phyloP scores from a whole-genome alignment of 139 green algal species.

The Tetratostichococcus sp. region DNA sequence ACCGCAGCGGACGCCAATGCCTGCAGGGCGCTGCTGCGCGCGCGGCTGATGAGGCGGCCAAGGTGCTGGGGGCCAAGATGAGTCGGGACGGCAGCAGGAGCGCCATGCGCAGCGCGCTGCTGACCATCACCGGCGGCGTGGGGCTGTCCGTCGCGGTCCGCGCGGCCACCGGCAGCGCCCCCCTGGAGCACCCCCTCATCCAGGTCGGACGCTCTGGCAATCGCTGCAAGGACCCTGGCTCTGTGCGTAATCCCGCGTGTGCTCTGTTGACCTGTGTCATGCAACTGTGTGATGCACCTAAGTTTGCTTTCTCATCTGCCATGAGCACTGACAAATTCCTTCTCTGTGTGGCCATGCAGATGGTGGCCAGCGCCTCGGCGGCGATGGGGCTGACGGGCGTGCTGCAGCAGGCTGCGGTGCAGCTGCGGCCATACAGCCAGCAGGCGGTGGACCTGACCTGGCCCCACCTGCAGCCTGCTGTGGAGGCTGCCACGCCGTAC shows the following conservation, averaged over 20 bases:
- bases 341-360: no score
- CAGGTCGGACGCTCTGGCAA: neutral
- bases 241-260: no score
- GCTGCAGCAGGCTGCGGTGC: constrained; percentile 10
- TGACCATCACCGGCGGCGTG: neutral
- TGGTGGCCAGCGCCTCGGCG: constrained; percentile 1
- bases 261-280: no score
- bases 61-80: neutral
- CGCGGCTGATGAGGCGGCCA: neutral
- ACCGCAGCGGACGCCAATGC: no score
- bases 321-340: no score
- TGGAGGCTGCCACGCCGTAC: constrained; percentile 2
- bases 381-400: neutral
- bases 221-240: no score
- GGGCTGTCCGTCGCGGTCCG: neutral
- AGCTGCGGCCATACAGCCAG: constrained; percentile 5
- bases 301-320: no score
- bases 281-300: no score
- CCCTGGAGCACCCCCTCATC: constrained; percentile 4
- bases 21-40: neutral
- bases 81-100: neutral
- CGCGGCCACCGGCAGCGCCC: neutral
- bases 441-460: neutral
- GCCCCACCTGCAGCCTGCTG: constrained; percentile 1
- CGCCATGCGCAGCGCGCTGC: neutral